A percentile compares a stretch with the other conserved stretches of the same genome.
These are phyloP conservation scores for Garcia nutans DNA, from an alignment of 345 rosid genomes.

Conservation along the genomic window DNA sequence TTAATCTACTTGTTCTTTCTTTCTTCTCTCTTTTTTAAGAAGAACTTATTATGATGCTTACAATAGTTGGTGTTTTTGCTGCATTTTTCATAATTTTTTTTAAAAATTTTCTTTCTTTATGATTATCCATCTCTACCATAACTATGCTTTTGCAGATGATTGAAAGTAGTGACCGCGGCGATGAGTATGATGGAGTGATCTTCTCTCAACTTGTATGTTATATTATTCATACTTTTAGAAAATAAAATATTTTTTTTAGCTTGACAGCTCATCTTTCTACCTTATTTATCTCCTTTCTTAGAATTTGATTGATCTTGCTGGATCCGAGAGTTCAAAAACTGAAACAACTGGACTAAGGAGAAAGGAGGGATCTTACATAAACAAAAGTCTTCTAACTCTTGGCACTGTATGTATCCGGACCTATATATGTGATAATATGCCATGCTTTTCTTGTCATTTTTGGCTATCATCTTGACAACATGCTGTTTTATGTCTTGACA, in stretches of 20 bases:
- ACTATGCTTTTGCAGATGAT: slow-evolving; percentile 72
- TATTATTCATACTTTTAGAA: slow-evolving; percentile 19
- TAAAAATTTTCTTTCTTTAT: neutral
- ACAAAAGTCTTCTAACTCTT: slow-evolving; percentile 98
- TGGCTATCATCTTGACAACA: neutral
- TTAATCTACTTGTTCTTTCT: neutral
- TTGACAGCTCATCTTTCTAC: slow-evolving; percentile 9
- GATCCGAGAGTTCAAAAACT: slow-evolving; percentile 99
- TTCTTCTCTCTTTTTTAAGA: neutral
- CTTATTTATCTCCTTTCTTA: slow-evolving; percentile 35
- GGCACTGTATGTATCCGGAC: slow-evolving; percentile 73
- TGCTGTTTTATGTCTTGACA: neutral
- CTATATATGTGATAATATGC: neutral
- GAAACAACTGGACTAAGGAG: slow-evolving; percentile 97
- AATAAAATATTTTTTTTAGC: slow-evolving; percentile 9
- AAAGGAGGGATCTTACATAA: slow-evolving; percentile 98
- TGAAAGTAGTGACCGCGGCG: slow-evolving; percentile 91
- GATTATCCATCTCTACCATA: slow-evolving; percentile 11
- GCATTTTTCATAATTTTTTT: neutral
- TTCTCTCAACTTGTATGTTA: slow-evolving; percentile 93
- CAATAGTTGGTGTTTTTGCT: neutral
- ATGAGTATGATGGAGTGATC: slow-evolving; percentile 97
- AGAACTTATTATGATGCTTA: neutral
- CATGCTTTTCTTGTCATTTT: neutral
- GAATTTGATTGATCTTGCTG: slow-evolving; percentile 99